Percentiles rank a stretch among this genome's conserved stretches.
These are phyloP conservation scores for Penicillium olsonii DNA, from an alignment of 2,329 filamentous ascomycete species.

Conservation along the genomic window DNA sequence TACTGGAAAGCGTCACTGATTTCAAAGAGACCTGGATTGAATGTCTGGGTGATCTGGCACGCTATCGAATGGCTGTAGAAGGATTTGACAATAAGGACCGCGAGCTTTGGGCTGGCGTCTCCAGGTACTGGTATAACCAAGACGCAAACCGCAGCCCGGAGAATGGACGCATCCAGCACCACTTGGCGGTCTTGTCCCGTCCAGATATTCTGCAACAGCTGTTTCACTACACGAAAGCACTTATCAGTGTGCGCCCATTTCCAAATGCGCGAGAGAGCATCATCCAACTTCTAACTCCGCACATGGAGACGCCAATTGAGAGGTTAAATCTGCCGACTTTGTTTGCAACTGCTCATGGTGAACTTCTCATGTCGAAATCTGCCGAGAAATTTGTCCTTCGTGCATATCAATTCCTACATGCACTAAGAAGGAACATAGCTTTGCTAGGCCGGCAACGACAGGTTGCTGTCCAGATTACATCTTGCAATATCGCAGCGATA, in stretches of 20 bases:
- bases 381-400: slow-evolving; percentile 42
- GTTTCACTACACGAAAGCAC: slow-evolving; percentile 61
- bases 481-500: slow-evolving; percentile 57
- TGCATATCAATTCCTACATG: slow-evolving; percentile 43
- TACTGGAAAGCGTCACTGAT: slow-evolving; percentile 79
- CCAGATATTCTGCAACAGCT: slow-evolving; percentile 60
- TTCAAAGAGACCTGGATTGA: slow-evolving; percentile 94
- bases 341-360: slow-evolving; percentile 57
- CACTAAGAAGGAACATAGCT: slow-evolving; percentile 51
- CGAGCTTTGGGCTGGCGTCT: slow-evolving; percentile 79
- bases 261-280: slow-evolving; percentile 59
- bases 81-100: slow-evolving; percentile 73
- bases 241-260: slow-evolving; percentile 59
- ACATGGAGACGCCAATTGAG: slow-evolving; percentile 35
- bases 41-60: slow-evolving; percentile 80
- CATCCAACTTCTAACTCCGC: slow-evolving; percentile 56
- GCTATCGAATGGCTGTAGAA: slow-evolving; percentile 91
- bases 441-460: slow-evolving; percentile 52
- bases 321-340: slow-evolving; percentile 45
- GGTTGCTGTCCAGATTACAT: slow-evolving; percentile 56
- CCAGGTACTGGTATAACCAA: slow-evolving; percentile 80
- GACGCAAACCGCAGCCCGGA: slow-evolving; percentile 75
- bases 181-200: slow-evolving; percentile 69
- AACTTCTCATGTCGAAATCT: slow-evolving; percentile 45
- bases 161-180: slow-evolving; percentile 81